Evolutionary conservation across 202 grass and related monocot species (phyloP).

Genomic region (Dendrocalamus latiflorus): DNA sequence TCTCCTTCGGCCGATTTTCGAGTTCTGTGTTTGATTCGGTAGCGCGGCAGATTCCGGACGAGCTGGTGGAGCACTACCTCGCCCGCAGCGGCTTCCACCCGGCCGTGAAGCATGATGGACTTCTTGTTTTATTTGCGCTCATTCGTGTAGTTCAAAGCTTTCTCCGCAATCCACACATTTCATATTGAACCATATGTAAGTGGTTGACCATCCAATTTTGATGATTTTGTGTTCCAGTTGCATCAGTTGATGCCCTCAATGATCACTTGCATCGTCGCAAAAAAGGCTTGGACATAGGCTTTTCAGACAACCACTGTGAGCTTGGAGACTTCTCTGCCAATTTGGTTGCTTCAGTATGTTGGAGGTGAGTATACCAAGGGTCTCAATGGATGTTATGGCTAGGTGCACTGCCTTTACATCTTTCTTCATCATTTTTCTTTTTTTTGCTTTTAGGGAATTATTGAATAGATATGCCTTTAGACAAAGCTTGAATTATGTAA

Average conservation of each 20-base stretch:
- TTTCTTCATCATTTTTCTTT: no score
- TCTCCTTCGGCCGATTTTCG: no score
- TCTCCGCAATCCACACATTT: constrained; percentile 91
- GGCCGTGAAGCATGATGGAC: no score
- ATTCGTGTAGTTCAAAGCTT: constrained; percentile 92
- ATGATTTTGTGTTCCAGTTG: neutral
- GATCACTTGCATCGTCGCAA: constrained; percentile 74
- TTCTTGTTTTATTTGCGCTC: constrained; percentile 81
- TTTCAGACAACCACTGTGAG: constrained; percentile 84
- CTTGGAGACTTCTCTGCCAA: constrained; percentile 90
- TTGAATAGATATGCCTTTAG: no score
- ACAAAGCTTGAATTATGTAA: no score
- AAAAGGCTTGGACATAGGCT: constrained; percentile 77
- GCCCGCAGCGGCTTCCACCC: no score
- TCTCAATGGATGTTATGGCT: no score
- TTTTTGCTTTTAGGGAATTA: no score
- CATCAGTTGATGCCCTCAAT: constrained; percentile 75
- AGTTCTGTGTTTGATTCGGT: no score
- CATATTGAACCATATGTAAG: constrained; percentile 99
- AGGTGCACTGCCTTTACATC: no score
- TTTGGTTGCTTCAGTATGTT: constrained; percentile 80
- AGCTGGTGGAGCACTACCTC: no score
- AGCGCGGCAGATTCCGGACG: no score
- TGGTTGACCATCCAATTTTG: constrained; percentile 15
- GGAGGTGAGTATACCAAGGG: constrained; percentile 47